Evolutionary conservation across 768 basidiomycete genomes (phyloP).

Genomic region (Tylopilus sp.): DNA sequence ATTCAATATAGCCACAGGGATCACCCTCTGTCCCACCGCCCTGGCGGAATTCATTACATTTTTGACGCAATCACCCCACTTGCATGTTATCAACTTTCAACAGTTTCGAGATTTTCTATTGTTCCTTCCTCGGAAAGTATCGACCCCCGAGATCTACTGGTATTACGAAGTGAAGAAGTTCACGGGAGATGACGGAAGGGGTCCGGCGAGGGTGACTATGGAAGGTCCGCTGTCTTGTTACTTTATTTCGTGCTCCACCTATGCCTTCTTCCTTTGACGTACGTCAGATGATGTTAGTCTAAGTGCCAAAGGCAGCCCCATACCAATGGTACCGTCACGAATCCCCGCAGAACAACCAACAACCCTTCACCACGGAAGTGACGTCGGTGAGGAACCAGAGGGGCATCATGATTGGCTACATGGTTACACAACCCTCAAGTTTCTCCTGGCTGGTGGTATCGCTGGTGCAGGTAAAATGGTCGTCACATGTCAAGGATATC

Average conservation of each 20-base stretch:
- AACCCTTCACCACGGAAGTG: constrained; percentile 33
- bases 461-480: constrained; percentile 81
- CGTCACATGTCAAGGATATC: background rate
- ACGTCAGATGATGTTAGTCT: constrained; percentile 70
- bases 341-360: constrained; percentile 12
- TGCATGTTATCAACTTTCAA: constrained; percentile 69
- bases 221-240: constrained; percentile 56
- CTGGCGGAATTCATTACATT: constrained; percentile 78
- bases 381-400: constrained; percentile 55
- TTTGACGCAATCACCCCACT: constrained; percentile 68
- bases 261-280: constrained; percentile 24
- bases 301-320: constrained; percentile 71
- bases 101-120: constrained; percentile 91
- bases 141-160: constrained; percentile 80
- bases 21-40: constrained; percentile 64
- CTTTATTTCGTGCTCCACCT: constrained; percentile 14
- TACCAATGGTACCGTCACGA: constrained; percentile 25
- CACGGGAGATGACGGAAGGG: constrained; percentile 72
- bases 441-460: constrained; percentile 88
- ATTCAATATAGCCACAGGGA: constrained; percentile 46
- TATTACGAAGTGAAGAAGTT: constrained; percentile 72
- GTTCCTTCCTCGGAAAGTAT: constrained; percentile 76
- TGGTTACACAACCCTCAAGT: constrained; percentile 75
- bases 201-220: constrained; percentile 80
- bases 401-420: constrained; percentile 61